These are phyloP conservation scores for Cladosporium cucumerinum DNA, from an alignment of 2,329 filamentous ascomycete species.

Conservation along the genomic window DNA sequence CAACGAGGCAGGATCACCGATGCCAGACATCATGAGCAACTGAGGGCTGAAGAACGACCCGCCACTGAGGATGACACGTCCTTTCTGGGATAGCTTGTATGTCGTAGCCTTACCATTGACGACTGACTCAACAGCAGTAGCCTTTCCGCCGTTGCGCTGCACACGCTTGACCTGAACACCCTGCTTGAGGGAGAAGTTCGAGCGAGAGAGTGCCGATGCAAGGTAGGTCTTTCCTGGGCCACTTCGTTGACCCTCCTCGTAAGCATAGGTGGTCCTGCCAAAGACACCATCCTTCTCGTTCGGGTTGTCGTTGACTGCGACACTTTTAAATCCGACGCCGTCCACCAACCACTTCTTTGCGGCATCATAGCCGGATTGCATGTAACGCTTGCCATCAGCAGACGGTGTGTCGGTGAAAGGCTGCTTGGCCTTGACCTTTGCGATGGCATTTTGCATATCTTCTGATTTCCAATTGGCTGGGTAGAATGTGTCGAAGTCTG, in stretches of 20 bases:
- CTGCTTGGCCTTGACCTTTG: conserved; percentile 45
- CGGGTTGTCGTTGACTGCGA: conserved; percentile 46
- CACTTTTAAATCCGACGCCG: conserved; percentile 46
- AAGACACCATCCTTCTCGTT: conserved; percentile 49
- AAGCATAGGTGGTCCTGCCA: conserved; percentile 49
- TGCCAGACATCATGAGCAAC: conserved; percentile 58
- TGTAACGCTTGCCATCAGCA: conserved; percentile 44
- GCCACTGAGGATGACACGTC: conserved; percentile 54
- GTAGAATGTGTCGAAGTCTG: conserved; percentile 52
- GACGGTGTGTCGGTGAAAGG: conserved; percentile 47
- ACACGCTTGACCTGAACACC: conserved; percentile 46
- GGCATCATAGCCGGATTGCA: conserved; percentile 48
- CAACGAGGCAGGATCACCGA: conserved; percentile 39
- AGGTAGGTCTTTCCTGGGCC: conserved; percentile 52
- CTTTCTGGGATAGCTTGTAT: conserved; percentile 31
- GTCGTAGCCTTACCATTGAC: conserved; percentile 37
- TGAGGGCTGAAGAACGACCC: conserved; percentile 57
- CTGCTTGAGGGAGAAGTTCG: conserved; percentile 46
- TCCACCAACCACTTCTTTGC: conserved; percentile 52
- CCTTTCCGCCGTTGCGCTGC: conserved; percentile 39
- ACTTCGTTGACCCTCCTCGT: conserved; percentile 49
- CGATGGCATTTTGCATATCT: conserved; percentile 48
- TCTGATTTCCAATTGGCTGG: conserved; percentile 51
- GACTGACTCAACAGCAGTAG: conserved; percentile 43
- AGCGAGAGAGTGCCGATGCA: conserved; percentile 42